These are phyloP conservation scores for Eimeria nieschulzi DNA, from an alignment of 169 alveolate genomes.

Conservation along the genomic window DNA sequence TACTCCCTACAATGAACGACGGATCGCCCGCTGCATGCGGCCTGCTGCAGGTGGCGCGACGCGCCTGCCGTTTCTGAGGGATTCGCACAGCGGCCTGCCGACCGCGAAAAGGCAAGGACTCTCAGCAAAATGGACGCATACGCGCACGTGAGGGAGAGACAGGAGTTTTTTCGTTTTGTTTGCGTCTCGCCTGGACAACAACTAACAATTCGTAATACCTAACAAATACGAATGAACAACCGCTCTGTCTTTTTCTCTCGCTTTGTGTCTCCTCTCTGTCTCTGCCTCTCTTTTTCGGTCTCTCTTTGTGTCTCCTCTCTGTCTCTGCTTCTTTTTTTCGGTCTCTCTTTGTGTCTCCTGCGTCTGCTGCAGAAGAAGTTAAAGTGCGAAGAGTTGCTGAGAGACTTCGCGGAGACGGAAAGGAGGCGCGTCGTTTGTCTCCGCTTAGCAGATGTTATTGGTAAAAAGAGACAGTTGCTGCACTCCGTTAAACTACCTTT, in stretches of 20 bases:
- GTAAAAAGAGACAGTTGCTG: not conserved
- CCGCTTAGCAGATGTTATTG: slow-evolving; percentile 28
- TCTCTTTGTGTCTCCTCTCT: too few relatives aligned
- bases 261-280: too few relatives aligned
- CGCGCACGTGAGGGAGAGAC: not conserved
- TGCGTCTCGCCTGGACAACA: too few relatives aligned
- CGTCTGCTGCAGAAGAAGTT: slow-evolving; percentile 10
- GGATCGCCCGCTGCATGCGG: not conserved
- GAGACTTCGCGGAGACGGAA: not conserved
- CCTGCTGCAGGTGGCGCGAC: slow-evolving; percentile 12
- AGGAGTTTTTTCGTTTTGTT: too few relatives aligned
- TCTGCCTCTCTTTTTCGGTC: too few relatives aligned
- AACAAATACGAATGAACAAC: too few relatives aligned
- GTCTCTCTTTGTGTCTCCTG: too few relatives aligned
- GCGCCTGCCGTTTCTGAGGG: not conserved
- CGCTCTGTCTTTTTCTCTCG: not conserved
- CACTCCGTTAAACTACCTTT: too few relatives aligned
- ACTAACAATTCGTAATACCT: too few relatives aligned
- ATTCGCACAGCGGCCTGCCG: slow-evolving; percentile 9
- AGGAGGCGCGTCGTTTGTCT: not conserved
- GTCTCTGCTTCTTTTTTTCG: too few relatives aligned
- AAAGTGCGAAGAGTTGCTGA: not conserved
- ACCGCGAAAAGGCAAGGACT: not conserved
- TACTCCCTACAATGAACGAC: not conserved
- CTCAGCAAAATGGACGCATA: not conserved